These are phyloP conservation scores for Magnusiomyces fungicola DNA, from an alignment of 1,139 yeast species.

Conservation along the genomic window DNA sequence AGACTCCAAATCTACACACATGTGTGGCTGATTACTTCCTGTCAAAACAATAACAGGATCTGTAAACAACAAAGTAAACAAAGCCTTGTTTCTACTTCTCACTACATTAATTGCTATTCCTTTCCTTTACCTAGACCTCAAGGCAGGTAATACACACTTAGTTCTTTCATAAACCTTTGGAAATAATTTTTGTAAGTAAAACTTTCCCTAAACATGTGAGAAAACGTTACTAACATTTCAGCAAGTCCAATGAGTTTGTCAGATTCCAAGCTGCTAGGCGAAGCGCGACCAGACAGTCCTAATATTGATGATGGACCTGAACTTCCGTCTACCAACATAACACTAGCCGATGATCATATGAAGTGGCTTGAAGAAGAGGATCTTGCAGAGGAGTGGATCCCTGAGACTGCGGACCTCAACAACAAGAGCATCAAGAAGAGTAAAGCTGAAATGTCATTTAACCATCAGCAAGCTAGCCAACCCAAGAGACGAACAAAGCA, in stretches of 20 bases:
- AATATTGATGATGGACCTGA: background rate
- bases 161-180: no score
- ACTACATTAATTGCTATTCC: no score
- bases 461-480: background rate
- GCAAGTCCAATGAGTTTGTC: slow-evolving; percentile 1
- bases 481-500: background rate
- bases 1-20: no score
- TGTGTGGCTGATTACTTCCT: no score
- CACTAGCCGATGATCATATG: background rate
- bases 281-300: background rate
- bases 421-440: background rate
- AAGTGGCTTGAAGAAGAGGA: slow-evolving; percentile 6
- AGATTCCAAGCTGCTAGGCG: background rate
- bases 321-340: background rate
- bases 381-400: slow-evolving; percentile 5
- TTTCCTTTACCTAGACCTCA: no score
- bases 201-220: no score
- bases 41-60: no score
- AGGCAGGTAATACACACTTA: no score
- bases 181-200: no score
- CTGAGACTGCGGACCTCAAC: background rate
- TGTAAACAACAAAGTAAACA: no score
- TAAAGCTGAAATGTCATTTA: background rate
- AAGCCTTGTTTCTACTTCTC: no score
- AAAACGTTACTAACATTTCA: no score